Conservation (phyloP, 202 grass and related monocot species). For the Bolboschoenoplectus hybrid region DNA sequence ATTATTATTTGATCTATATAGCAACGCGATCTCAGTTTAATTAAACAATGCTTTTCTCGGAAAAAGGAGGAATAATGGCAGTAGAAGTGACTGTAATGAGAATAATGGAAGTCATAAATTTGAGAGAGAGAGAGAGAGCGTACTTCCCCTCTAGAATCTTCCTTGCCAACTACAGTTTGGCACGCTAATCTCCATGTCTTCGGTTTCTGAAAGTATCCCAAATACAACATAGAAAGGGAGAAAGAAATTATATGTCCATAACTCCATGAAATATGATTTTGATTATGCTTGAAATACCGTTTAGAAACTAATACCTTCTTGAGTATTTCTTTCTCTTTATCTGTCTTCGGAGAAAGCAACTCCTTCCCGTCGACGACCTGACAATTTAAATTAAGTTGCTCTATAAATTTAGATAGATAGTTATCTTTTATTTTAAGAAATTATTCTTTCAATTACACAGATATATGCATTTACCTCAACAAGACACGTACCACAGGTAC, state of each 20-base stretch:
- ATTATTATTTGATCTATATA: not conserved
- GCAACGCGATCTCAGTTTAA: not conserved
- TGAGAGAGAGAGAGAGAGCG: not conserved
- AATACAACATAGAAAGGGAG: not conserved
- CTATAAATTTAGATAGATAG: constrained; percentile 11
- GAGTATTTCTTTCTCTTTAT: constrained; percentile 71
- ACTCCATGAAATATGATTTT: not conserved
- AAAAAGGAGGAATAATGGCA: not conserved
- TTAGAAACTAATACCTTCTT: constrained; percentile 57
- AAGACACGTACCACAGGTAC: constrained; percentile 78
- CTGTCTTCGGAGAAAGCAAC: constrained; percentile 67
- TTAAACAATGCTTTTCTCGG: not conserved
- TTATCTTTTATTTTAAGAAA: constrained; percentile 22
- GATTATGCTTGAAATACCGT: not conserved
- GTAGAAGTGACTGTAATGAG: not conserved
- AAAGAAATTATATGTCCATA: not conserved
- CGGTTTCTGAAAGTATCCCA: constrained; percentile 57
- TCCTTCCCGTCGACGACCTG: constrained; percentile 82
- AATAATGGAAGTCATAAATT: constrained; percentile 11
- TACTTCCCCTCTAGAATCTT: constrained; percentile 85
- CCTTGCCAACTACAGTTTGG: constrained; percentile 72
- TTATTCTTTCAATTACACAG: not conserved
- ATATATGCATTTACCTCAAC: constrained; percentile 64
- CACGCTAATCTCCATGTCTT: constrained; percentile 95
- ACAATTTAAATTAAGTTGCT: constrained; percentile 16